These are phyloP conservation scores for Trichoderma asperellum DNA, from an alignment of 2,329 filamentous ascomycete genomes.

Conservation along the genomic window DNA sequence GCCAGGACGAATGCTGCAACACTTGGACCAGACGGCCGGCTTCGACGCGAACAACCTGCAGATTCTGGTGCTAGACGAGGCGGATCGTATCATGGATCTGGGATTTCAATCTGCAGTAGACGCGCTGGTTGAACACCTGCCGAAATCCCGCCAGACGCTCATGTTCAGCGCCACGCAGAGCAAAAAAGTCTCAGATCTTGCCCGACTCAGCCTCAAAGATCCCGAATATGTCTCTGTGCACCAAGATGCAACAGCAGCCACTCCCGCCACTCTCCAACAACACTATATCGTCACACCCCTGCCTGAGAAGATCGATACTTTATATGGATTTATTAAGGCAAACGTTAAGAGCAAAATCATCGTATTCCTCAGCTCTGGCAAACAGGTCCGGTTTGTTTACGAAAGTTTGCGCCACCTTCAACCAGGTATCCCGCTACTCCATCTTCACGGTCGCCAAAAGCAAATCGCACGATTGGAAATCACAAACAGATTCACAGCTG, in stretches of 20 bases:
- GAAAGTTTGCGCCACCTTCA: slow-evolving; percentile 92
- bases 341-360: slow-evolving; percentile 94
- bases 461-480: slow-evolving; percentile 87
- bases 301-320: slow-evolving; percentile 84
- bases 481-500: slow-evolving; percentile 77
- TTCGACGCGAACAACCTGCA: slow-evolving; percentile 90
- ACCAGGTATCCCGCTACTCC: slow-evolving; percentile 88
- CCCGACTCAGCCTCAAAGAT: slow-evolving; percentile 82
- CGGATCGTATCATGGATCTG: slow-evolving; percentile 97
- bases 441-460: slow-evolving; percentile 93
- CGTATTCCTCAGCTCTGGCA: slow-evolving; percentile 92
- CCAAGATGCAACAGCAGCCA: slow-evolving; percentile 77
- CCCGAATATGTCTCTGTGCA: slow-evolving; percentile 96
- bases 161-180: slow-evolving; percentile 97
- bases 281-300: slow-evolving; percentile 88
- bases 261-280: slow-evolving; percentile 82
- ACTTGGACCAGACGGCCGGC: slow-evolving; percentile 89
- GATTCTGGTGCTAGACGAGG: slow-evolving; percentile 92
- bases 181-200: slow-evolving; percentile 89
- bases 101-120: slow-evolving; percentile 91
- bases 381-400: slow-evolving; percentile 95
- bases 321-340: slow-evolving; percentile 89
- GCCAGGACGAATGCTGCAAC: slow-evolving; percentile 91
- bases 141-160: slow-evolving; percentile 82
- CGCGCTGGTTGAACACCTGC: slow-evolving; percentile 89